Evolutionary conservation across 805 yeast species (phyloP).

Genomic region (Candida sphagnicola): DNA sequence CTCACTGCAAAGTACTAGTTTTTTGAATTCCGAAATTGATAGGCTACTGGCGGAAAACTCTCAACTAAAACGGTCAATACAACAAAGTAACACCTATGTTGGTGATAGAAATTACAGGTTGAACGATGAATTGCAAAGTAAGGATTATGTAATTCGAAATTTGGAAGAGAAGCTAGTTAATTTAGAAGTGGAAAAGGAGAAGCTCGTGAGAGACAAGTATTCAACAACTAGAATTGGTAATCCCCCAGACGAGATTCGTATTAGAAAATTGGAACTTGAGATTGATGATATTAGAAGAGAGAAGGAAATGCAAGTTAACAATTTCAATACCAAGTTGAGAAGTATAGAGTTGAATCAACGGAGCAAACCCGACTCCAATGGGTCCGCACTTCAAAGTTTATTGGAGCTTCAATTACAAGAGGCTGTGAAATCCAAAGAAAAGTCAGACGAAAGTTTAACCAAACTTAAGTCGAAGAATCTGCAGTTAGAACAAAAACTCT

Average conservation of each 20-base stretch:
- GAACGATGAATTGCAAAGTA: constrained; percentile 2
- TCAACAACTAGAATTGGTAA: neutral
- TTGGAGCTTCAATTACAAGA: constrained; percentile 6
- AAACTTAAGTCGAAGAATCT: neutral
- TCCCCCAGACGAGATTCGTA: constrained; percentile 1
- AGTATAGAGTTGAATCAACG: constrained; percentile 1
- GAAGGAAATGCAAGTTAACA: neutral
- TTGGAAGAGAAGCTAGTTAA: constrained; percentile 5
- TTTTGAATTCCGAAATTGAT: constrained; percentile 2
- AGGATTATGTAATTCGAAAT: constrained; percentile 6
- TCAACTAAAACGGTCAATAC: neutral
- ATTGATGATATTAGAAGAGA: constrained; percentile 3
- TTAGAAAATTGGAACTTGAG: constrained; percentile 1
- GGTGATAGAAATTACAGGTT: neutral
- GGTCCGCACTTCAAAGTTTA: constrained; percentile 4
- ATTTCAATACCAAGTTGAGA: constrained; percentile 1
- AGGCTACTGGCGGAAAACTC: neutral
- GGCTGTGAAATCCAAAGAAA: constrained; percentile 1
- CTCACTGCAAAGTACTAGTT: neutral
- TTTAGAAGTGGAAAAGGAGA: neutral
- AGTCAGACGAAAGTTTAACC: neutral
- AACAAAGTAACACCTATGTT: neutral
- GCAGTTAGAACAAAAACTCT: neutral
- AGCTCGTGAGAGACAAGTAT: neutral
- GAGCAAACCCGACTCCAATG: neutral